Conservation (phyloP, 345 rosid genomes). For the Nephelium lappaceum region DNA sequence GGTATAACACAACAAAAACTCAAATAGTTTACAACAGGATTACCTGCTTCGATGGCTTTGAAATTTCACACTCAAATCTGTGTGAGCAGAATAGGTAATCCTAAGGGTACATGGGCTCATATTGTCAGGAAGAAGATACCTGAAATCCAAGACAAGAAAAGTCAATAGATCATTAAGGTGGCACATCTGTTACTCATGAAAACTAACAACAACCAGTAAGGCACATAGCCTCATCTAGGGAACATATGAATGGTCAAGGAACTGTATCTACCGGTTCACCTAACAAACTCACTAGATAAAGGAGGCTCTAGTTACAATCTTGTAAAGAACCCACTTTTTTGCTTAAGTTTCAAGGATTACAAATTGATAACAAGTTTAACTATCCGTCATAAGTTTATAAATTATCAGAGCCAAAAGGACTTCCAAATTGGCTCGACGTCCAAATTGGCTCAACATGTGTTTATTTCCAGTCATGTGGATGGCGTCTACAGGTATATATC, state of each 20-base stretch:
- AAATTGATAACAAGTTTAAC: constrained; percentile 4
- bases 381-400: constrained; percentile 7
- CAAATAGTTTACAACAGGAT: neutral
- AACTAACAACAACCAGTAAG: neutral
- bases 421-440: neutral
- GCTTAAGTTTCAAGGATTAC: constrained; percentile 11
- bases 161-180: constrained; percentile 12
- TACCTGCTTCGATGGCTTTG: constrained; percentile 99
- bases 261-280: constrained; percentile 9
- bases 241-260: constrained; percentile 12
- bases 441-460: constrained; percentile 14
- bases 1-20: neutral
- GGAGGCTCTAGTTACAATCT: neutral
- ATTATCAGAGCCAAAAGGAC: neutral
- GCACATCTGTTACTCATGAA: neutral
- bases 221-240: neutral
- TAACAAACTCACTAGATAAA: neutral
- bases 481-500: constrained; percentile 32
- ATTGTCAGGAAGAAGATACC: constrained; percentile 86
- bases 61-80: constrained; percentile 97
- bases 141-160: constrained; percentile 34
- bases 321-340: neutral
- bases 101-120: constrained; percentile 76
- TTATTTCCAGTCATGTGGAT: constrained; percentile 24
- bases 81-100: constrained; percentile 98